Base-by-base conservation (phyloP, 73 alveolate species). In the Stentor roeselii region DNA sequence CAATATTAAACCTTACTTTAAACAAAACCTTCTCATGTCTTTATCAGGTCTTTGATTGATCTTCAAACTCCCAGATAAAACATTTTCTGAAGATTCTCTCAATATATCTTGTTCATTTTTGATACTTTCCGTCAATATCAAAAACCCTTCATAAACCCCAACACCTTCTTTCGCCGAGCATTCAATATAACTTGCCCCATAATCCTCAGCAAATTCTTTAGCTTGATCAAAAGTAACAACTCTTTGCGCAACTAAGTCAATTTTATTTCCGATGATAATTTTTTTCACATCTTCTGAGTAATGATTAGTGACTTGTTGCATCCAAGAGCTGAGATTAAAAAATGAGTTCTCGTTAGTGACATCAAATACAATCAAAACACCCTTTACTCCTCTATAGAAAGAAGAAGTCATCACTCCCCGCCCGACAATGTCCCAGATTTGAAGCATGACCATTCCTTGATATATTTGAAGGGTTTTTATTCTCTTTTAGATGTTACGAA, bases 121-220 rank as follows among this genome's bases (percentile, higher is more conserved):
- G n/a, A n/a, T n/a, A n/a, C n/a, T 34, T 34, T 67, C 82, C 32
- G 60, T 42, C 15, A 27, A 42, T 1, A 31, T 42, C 0, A 27
- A 21, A 1, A 86, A 78, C 11, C 58, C 38, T 80, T 86, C 87
- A 36, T 86, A 87, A 60, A 86, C 84, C 21, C 60, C 75, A 40
- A 21, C 80, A 31, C 83, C 83, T 0, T 42, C 84, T 76, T 87
- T 90, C 0, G 96, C 96, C 3, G 93, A 87, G 3, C 93, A 87
- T 67, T 67, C 80, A 67, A 67, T 67, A 32, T 67, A 67, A 1
- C 27, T 15, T 0, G 34, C 21, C 0, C 41, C 41, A 67, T 67
- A 30, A 1, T 40, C 34, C 41, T 85, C 78, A 41, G 90, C 82
- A 14, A 40, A 39, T 42, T 77, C 87, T 59, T 77, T 78, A 32